Base-by-base conservation (phyloP, 2,329 filamentous ascomycete species). In the Sclerotinia minor region DNA sequence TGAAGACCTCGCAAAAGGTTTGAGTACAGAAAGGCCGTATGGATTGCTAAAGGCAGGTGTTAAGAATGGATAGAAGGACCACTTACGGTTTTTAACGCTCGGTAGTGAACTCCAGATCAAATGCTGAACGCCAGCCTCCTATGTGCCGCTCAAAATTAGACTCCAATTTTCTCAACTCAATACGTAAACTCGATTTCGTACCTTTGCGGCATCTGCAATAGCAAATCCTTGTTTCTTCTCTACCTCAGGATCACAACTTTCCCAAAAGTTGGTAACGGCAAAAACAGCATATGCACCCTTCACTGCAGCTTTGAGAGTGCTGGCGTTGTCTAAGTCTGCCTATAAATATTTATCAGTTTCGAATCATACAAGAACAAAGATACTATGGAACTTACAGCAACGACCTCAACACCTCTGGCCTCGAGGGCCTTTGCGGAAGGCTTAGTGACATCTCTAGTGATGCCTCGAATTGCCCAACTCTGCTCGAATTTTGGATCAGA, bases 151-250 rank as follows among this genome's bases (percentile, higher is more conserved):
- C 49, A 17, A 17, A n/a, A 21, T 50, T 45, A 64, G 55, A 67
- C 6, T 2, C 15, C 38, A 1, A 4, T 13, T 26, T 4, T 50
- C 45, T 50, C n/a, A 50, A 3, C 6, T 49, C 29, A 49, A 21
- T n/a, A 19, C 1, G 13, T 44, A 24, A 24, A 24, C 19, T 44
- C 0, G 8, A 24, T 60, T 15, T 52, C 29, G 49, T 69, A 79
- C 78, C 75, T 83, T 81, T 59, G 79, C 79, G 3, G 80, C 81
- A 70, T 83, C 81, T 45, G 80, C 81, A 49, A 83, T 77, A 67
- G 80, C 79, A 71, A 80, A 85, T 75, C 80, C 81, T 79, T 80
- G 84, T 76, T 76, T 78, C 72, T 76, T 72, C 72, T 82, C 78
- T 69, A 81, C 71, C n/a, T 80, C 68, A 74, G 79, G 77, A 74